phyloP scores from a whole-genome alignment of 2,329 filamentous ascomycete species.

The Pleochaeta shiraiana region DNA sequence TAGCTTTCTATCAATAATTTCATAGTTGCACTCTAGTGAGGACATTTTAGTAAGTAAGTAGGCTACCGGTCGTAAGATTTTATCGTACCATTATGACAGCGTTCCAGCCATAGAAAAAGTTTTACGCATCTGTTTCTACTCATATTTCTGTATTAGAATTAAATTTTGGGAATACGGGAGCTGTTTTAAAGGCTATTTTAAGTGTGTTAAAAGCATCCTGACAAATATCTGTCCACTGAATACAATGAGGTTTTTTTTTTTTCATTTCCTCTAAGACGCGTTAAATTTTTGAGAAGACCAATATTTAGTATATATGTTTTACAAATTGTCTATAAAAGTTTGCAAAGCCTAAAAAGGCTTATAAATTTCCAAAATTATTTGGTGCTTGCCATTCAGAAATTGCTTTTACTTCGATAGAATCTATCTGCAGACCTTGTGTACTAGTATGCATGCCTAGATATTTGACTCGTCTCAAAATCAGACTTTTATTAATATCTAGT shows the following conservation, averaged over 20 bases:
- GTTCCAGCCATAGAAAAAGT: no score
- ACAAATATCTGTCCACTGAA: no score
- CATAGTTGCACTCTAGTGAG: not conserved
- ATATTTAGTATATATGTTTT: no score
- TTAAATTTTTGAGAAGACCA: not conserved
- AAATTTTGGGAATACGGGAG: no score
- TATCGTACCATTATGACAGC: no score
- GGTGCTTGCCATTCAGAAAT: not conserved
- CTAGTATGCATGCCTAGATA: constrained; percentile 3
- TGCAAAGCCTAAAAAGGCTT: not conserved
- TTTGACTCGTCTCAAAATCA: not conserved
- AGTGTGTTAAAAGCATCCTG: no score
- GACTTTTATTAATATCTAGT: constrained; percentile 4
- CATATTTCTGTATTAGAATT: no score
- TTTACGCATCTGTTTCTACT: no score
- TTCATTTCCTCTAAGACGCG: no score
- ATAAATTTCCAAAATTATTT: not conserved
- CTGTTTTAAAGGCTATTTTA: no score
- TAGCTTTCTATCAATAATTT: not conserved
- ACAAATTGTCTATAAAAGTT: not conserved
- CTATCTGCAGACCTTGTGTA: not conserved
- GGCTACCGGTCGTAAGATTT: not conserved
- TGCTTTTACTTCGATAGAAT: not conserved
- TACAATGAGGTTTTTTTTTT: not conserved
- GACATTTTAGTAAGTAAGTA: not conserved